These are phyloP conservation scores for Globisporangium iwayamae DNA, from an alignment of 352 stramenopile genomes.

Conservation along the genomic window DNA sequence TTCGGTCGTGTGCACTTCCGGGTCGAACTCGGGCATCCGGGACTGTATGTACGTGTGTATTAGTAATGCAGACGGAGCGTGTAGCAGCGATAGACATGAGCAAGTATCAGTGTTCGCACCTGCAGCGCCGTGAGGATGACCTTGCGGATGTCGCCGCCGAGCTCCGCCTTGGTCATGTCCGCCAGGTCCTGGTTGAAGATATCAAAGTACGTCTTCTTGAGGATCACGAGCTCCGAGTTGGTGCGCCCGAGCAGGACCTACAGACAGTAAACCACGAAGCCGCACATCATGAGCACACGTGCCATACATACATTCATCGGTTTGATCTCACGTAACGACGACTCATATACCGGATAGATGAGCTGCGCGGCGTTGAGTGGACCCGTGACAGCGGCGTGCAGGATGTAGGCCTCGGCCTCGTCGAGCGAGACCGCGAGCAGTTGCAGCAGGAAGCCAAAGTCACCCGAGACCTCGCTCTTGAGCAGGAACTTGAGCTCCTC, in stretches of 20 bases:
- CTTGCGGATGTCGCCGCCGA: conserved; percentile 37
- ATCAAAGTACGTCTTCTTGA: conserved; percentile 48
- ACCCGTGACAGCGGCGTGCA: conserved; percentile 25
- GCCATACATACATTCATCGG: no score
- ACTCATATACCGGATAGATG: conserved; percentile 20
- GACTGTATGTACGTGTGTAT: not conserved
- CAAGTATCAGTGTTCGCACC: not conserved
- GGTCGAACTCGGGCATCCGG: conserved; percentile 24
- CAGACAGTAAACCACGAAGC: not conserved
- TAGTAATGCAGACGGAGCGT: no score
- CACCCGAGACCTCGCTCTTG: conserved; percentile 22
- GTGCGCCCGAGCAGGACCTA: conserved; percentile 30
- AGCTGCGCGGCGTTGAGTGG: conserved; percentile 21
- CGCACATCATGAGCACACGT: not conserved
- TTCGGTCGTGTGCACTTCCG: conserved; percentile 48
- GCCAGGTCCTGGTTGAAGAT: conserved; percentile 38
- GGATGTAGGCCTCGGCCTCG: conserved; percentile 26
- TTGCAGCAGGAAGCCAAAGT: conserved; percentile 28
- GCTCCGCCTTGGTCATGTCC: conserved; percentile 29
- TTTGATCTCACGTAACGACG: no score
- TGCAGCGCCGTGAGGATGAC: conserved; percentile 34
- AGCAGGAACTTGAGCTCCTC: conserved; percentile 23
- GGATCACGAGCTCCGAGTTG: conserved; percentile 32
- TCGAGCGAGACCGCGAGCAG: conserved; percentile 22
- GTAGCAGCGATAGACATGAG: not conserved